These are phyloP conservation scores for Boletellus ananiceps DNA, from an alignment of 768 basidiomycete species.

Conservation along the genomic window DNA sequence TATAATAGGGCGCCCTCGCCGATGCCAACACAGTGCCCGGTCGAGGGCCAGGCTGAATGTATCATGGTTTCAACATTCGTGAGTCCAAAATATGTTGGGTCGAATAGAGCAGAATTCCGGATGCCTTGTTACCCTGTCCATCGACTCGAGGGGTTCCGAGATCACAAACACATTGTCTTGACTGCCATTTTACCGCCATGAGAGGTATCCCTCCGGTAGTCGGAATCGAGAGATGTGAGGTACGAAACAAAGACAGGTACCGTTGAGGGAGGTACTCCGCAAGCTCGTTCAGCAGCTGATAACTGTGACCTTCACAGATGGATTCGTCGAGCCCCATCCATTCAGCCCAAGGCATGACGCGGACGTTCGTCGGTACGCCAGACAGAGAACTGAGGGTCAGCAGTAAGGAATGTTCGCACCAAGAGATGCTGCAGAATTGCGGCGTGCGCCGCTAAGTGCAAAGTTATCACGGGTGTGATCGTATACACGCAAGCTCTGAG, in stretches of 20 bases:
- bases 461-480: background rate
- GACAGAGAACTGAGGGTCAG: background rate
- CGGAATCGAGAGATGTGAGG: constrained; percentile 37
- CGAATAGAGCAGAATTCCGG: too few species aligned
- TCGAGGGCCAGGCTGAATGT: too few species aligned
- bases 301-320: constrained; percentile 28
- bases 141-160: constrained; percentile 37
- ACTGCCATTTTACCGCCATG: constrained; percentile 47
- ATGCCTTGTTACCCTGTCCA: constrained; percentile 15
- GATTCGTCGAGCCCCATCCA: constrained; percentile 75
- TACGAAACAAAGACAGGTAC: constrained; percentile 56
- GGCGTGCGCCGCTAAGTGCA: background rate
- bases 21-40: too few species aligned
- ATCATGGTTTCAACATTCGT: too few species aligned
- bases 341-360: constrained; percentile 64
- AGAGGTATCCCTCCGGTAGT: constrained; percentile 26
- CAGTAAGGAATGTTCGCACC: background rate
- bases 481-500: background rate
- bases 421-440: background rate
- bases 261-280: constrained; percentile 63
- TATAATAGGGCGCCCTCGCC: background rate
- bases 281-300: constrained; percentile 61
- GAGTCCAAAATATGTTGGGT: too few species aligned
- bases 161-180: constrained; percentile 45
- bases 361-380: constrained; percentile 72